Evolutionary conservation across 2,329 filamentous ascomycete genomes (phyloP).

Genomic region (Intubia oerlemansii): DNA sequence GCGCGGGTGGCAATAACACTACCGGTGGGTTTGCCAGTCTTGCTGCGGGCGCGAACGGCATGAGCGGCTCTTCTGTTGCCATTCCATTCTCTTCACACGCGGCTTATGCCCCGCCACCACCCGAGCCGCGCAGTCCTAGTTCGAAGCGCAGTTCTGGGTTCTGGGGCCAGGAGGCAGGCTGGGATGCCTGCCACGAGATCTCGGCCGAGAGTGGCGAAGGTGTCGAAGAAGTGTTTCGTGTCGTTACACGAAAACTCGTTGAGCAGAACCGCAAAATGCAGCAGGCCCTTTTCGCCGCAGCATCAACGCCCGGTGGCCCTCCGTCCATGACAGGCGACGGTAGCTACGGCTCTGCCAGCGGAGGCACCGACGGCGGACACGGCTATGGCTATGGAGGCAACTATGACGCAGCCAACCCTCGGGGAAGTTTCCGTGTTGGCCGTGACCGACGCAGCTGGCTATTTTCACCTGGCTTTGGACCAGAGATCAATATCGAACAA

Average conservation of each 20-base stretch:
- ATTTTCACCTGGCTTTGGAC: slow-evolving; percentile 31
- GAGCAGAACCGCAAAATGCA: slow-evolving; percentile 43
- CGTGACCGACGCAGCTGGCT: slow-evolving; percentile 37
- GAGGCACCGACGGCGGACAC: slow-evolving; percentile 2
- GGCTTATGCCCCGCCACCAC: no score
- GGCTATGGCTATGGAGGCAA: slow-evolving; percentile 12
- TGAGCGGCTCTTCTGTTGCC: background rate
- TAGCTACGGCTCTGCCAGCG: slow-evolving; percentile 3
- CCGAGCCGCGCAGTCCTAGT: slow-evolving; percentile 36
- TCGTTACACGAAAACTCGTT: slow-evolving; percentile 39
- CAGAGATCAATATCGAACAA: slow-evolving; percentile 26
- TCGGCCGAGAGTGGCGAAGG: slow-evolving; percentile 85
- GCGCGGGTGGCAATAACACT: slow-evolving; percentile 6
- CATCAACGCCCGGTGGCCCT: slow-evolving; percentile 21
- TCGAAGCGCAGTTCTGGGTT: slow-evolving; percentile 52
- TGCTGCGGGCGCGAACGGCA: background rate
- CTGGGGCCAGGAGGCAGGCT: slow-evolving; percentile 84
- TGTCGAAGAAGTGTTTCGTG: slow-evolving; percentile 85
- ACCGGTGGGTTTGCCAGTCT: background rate
- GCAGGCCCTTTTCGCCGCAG: slow-evolving; percentile 34
- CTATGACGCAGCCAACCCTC: slow-evolving; percentile 25
- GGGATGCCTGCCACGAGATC: slow-evolving; percentile 96
- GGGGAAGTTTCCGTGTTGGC: slow-evolving; percentile 34
- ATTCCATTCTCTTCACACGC: no score
- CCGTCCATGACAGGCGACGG: slow-evolving; percentile 8